Conservation (phyloP, 2,329 filamentous ascomycete species). For the Fusarium tanahbumbuense region DNA sequence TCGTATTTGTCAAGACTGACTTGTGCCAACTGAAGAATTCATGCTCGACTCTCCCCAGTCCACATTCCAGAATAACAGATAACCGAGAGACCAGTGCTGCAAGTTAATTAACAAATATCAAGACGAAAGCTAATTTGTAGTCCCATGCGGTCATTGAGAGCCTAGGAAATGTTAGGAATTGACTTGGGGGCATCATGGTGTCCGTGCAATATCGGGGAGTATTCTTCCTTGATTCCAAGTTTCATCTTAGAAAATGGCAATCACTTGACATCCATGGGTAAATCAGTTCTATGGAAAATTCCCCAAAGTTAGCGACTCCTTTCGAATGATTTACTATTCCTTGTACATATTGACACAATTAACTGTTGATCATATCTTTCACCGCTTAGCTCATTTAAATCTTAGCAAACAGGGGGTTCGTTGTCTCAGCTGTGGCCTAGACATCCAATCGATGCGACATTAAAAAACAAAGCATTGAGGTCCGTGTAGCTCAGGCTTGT, state of each 20-base stretch:
- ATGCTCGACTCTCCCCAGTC: background rate
- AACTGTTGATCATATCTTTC: slow-evolving; percentile 11
- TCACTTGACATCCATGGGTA: slow-evolving; percentile 1
- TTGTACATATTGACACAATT: slow-evolving; percentile 8
- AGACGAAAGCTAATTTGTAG: background rate
- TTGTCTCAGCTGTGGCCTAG: slow-evolving; percentile 17
- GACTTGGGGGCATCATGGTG: background rate
- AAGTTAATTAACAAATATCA: background rate
- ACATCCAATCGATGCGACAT: slow-evolving; percentile 9
- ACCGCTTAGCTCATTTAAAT: slow-evolving; percentile 19
- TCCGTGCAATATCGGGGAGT: slow-evolving; percentile 12
- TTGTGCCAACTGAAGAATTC: background rate
- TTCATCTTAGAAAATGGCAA: slow-evolving; percentile 13
- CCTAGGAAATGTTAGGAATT: background rate
- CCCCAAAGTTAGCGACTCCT: background rate
- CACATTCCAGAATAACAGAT: background rate
- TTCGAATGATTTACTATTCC: slow-evolving; percentile 3
- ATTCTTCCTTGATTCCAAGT: slow-evolving; percentile 13
- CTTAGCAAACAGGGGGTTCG: slow-evolving; percentile 13
- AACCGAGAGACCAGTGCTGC: background rate
- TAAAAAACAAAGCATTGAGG: slow-evolving; percentile 5
- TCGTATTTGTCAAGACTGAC: background rate
- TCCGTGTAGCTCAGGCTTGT: slow-evolving; percentile 1
- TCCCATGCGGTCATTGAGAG: slow-evolving; percentile 4
- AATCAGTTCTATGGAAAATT: background rate